phyloP scores from a whole-genome alignment of 2,329 filamentous ascomycete genomes.

The Trematosphaeria pertusa region DNA sequence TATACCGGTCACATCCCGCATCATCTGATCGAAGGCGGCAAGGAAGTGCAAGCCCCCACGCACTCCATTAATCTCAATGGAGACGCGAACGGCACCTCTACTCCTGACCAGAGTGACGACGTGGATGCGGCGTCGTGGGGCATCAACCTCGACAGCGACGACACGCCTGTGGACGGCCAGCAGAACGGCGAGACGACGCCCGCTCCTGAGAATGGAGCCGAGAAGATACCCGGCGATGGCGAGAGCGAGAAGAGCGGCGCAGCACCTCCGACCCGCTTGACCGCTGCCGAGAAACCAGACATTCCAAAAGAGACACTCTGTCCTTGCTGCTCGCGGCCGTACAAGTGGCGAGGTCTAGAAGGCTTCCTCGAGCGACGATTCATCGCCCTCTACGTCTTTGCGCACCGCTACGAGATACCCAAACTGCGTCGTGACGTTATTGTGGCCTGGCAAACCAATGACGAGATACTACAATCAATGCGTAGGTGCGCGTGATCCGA shows the following conservation, averaged over 20 bases:
- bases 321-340: conserved; percentile 43
- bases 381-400: conserved; percentile 44
- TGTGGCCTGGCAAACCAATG: conserved; percentile 45
- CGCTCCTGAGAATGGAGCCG: conserved; percentile 23
- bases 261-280: conserved; percentile 31
- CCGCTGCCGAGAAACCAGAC: conserved; percentile 41
- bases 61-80: conserved; percentile 33
- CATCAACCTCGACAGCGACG: conserved; percentile 41
- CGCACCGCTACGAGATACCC: conserved; percentile 41
- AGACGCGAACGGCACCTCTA: conserved; percentile 17
- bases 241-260: conserved; percentile 33
- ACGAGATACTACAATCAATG: conserved; percentile 46
- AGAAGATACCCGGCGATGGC: conserved; percentile 39
- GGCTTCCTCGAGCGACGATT: conserved; percentile 46
- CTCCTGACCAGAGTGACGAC: conserved; percentile 27
- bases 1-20: conserved; percentile 46
- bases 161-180: conserved; percentile 25
- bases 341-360: conserved; percentile 47
- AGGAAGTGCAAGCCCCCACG: conserved; percentile 38
- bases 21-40: conserved; percentile 45
- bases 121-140: conserved; percentile 45
- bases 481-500: too few relatives aligned
- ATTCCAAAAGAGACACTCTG: conserved; percentile 45
- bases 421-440: conserved; percentile 40
- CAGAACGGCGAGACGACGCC: conserved; percentile 13